phyloP scores from a whole-genome alignment of 2,329 filamentous ascomycete species.

The Cercospora canescens region DNA sequence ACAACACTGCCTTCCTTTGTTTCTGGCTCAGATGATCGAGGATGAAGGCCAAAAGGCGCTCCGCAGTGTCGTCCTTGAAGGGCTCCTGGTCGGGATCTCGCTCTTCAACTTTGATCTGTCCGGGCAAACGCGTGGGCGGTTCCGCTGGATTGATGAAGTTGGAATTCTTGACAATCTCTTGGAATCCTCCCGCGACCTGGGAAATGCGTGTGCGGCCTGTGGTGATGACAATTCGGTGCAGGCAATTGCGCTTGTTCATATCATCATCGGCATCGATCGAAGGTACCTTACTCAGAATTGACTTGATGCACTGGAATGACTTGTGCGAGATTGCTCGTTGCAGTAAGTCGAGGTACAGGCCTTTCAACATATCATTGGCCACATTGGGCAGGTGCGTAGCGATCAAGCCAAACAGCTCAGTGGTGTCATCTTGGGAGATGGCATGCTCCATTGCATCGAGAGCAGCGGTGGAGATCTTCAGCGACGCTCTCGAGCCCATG shows the following conservation, averaged over 20 bases:
- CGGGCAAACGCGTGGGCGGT: constrained; percentile 63
- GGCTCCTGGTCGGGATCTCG: constrained; percentile 58
- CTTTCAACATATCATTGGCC: constrained; percentile 55
- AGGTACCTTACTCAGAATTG: constrained; percentile 67
- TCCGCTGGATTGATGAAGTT: constrained; percentile 80
- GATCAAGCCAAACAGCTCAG: constrained; percentile 52
- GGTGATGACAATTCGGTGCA: constrained; percentile 88
- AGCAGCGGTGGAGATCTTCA: constrained; percentile 68
- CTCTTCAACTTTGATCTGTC: constrained; percentile 66
- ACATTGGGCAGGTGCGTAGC: constrained; percentile 32
- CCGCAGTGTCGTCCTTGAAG: constrained; percentile 70
- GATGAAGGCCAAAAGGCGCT: constrained; percentile 63
- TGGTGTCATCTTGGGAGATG: constrained; percentile 67
- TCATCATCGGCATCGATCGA: constrained; percentile 84
- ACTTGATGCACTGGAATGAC: constrained; percentile 68
- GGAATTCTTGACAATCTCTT: constrained; percentile 54
- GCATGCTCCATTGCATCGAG: constrained; percentile 73
- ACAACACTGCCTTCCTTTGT: constrained; percentile 68
- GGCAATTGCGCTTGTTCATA: constrained; percentile 89
- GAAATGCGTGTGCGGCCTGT: constrained; percentile 74
- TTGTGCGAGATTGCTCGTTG: constrained; percentile 73
- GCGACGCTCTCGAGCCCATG: constrained; percentile 71
- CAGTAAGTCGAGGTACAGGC: constrained; percentile 74
- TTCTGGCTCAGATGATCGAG: constrained; percentile 67
- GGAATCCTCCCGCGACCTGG: constrained; percentile 36